Conservation (phyloP, 148 eudicot genomes). For the Rhododendron mucronatum region DNA sequence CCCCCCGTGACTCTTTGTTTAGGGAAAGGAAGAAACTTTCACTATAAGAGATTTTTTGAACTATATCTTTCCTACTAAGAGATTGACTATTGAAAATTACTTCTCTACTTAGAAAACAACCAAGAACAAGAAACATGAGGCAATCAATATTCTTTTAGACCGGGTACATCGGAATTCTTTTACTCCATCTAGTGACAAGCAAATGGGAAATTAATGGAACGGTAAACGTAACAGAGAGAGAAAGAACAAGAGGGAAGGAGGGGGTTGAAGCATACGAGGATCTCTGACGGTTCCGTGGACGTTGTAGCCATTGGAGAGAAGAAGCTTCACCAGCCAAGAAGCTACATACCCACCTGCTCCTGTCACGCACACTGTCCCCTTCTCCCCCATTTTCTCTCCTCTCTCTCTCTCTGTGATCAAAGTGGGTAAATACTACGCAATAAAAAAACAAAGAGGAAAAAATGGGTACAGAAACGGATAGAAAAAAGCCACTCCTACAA, state of each 20-base stretch:
- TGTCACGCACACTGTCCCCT: slow-evolving; percentile 52
- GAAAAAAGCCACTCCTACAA: too few relatives aligned
- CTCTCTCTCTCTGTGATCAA: background rate
- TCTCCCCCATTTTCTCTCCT: slow-evolving; percentile 6
- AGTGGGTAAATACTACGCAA: too few relatives aligned
- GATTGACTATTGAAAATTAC: background rate
- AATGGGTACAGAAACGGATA: too few relatives aligned
- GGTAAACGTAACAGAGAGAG: background rate
- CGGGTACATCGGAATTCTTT: background rate
- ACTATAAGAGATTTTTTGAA: background rate
- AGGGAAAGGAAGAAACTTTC: background rate
- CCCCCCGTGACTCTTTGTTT: background rate
- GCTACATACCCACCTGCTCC: slow-evolving; percentile 72
- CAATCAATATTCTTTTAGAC: background rate
- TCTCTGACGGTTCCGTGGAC: slow-evolving; percentile 67
- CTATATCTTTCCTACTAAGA: too few relatives aligned
- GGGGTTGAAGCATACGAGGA: slow-evolving; percentile 33
- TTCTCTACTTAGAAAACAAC: background rate
- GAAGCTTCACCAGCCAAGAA: slow-evolving; percentile 64
- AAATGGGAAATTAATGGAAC: background rate
- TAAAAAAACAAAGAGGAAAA: too few relatives aligned
- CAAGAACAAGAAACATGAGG: background rate
- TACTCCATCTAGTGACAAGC: background rate
- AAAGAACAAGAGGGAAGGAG: background rate
- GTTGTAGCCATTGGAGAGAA: slow-evolving; percentile 38